A percentile compares a stretch with the other conserved stretches of the same genome.
phyloP scores from a whole-genome alignment of 805 yeast species.

The Ogataea trehaloabstinens region DNA sequence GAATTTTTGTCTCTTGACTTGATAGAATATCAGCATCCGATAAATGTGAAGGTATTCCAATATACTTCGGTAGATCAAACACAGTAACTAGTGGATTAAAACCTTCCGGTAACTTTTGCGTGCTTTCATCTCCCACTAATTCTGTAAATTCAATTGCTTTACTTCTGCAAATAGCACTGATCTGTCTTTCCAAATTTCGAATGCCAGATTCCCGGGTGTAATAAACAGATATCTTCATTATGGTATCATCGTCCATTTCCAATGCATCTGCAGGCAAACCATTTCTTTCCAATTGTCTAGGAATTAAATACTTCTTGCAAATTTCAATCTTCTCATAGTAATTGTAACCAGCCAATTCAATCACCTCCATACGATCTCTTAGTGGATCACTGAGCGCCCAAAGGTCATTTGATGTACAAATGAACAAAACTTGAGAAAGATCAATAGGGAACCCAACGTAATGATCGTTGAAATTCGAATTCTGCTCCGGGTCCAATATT shows the following conservation, averaged over 20 bases:
- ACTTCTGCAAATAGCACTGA: constrained; percentile 75
- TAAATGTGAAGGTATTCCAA: constrained; percentile 54
- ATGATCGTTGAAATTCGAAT: constrained; percentile 72
- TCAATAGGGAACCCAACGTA: constrained; percentile 85
- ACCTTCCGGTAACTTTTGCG: background rate
- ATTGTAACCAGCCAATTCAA: constrained; percentile 76
- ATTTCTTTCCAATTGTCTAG: constrained; percentile 68
- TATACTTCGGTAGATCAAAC: constrained; percentile 60
- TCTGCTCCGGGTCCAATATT: constrained; percentile 89
- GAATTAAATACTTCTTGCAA: constrained; percentile 65
- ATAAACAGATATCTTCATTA: constrained; percentile 59
- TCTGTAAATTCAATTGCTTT: constrained; percentile 71
- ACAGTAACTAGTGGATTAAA: constrained; percentile 21
- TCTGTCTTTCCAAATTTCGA: constrained; percentile 68
- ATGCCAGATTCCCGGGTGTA: constrained; percentile 89
- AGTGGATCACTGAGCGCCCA: constrained; percentile 72
- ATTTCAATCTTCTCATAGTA: constrained; percentile 73
- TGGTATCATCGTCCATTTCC: constrained; percentile 47
- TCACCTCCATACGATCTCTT: constrained; percentile 80
- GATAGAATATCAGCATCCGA: constrained; percentile 37
- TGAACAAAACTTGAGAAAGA: constrained; percentile 72
- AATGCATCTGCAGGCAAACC: constrained; percentile 54
- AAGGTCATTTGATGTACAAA: constrained; percentile 83
- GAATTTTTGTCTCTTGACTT: constrained; percentile 42
- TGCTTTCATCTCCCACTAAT: constrained; percentile 18